Conservation (phyloP, 108 stramenopile species). For the Cyclotella kingstonii region DNA sequence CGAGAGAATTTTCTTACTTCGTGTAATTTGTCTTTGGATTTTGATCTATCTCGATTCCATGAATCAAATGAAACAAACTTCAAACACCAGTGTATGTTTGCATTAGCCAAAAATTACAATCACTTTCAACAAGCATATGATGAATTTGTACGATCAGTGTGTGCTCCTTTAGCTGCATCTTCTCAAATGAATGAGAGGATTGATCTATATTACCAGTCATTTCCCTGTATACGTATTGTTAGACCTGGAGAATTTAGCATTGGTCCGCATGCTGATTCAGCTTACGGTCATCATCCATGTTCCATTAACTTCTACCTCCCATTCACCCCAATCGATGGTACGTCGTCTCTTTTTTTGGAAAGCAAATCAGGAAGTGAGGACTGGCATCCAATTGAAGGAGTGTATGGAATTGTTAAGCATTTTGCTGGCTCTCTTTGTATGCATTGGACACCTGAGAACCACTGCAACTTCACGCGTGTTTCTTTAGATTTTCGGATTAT, state of each 20-base stretch:
- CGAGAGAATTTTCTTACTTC: constrained; percentile 30
- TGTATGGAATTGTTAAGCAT: constrained; percentile 40
- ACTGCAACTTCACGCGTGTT: constrained; percentile 50
- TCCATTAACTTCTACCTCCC: constrained; percentile 65
- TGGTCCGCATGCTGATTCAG: constrained; percentile 66
- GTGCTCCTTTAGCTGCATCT: constrained; percentile 41
- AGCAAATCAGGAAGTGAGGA: constrained; percentile 53
- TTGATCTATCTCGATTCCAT: constrained; percentile 47
- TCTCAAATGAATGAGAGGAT: not conserved
- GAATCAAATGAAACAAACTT: not conserved
- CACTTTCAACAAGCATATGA: constrained; percentile 52
- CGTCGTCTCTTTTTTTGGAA: constrained; percentile 59
- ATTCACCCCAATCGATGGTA: constrained; percentile 46
- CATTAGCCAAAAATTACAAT: constrained; percentile 15
- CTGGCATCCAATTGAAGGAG: constrained; percentile 57
- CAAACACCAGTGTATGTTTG: constrained; percentile 43
- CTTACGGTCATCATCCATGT: constrained; percentile 68
- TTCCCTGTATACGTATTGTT: constrained; percentile 69
- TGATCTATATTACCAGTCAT: constrained; percentile 64
- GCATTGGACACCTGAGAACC: constrained; percentile 71
- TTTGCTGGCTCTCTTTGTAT: constrained; percentile 63
- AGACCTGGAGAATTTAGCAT: constrained; percentile 68
- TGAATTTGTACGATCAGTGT: constrained; percentile 49
- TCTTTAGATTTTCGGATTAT: constrained; percentile 67
- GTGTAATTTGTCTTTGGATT: constrained; percentile 19